Conservation (phyloP, 768 basidiomycete genomes). For the Podaxis pistillaris region DNA sequence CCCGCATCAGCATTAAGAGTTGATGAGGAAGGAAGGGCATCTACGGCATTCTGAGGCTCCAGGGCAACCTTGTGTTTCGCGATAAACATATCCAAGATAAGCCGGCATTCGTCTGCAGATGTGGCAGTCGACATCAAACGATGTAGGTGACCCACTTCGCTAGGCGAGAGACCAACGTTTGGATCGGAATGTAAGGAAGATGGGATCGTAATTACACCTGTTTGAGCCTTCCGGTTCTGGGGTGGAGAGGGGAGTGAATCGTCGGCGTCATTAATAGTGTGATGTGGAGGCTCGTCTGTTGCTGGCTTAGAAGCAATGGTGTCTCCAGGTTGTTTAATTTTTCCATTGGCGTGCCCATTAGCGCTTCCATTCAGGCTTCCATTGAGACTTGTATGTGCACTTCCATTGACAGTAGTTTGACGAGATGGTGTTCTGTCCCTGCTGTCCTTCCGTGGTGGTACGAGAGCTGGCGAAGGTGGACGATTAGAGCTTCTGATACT, state of each 20-base stretch:
- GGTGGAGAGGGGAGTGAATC: background rate
- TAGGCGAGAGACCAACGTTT: slow-evolving; percentile 32
- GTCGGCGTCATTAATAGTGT: background rate
- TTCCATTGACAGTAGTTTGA: slow-evolving; percentile 13
- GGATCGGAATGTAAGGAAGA: slow-evolving; percentile 10
- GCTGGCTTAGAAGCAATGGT: slow-evolving; percentile 15
- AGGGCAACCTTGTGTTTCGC: slow-evolving; percentile 50
- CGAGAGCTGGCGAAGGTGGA: slow-evolving; percentile 10
- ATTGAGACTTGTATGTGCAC: slow-evolving; percentile 12
- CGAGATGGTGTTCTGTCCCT: slow-evolving; percentile 16
- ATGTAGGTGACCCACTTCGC: slow-evolving; percentile 64
- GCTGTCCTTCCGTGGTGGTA: slow-evolving; percentile 15
- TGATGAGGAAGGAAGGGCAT: slow-evolving; percentile 33
- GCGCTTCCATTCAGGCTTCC: slow-evolving; percentile 16
- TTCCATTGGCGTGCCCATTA: background rate
- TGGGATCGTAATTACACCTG: slow-evolving; percentile 17
- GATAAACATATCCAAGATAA: slow-evolving; percentile 83
- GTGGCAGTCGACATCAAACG: slow-evolving; percentile 65
- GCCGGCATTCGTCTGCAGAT: slow-evolving; percentile 77
- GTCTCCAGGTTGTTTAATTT: slow-evolving; percentile 3
- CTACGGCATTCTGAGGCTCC: slow-evolving; percentile 29
- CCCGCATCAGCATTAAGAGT: slow-evolving; percentile 29
- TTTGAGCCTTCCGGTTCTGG: background rate
- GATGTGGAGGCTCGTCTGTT: background rate
- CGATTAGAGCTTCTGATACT: background rate